Evolutionary conservation across 345 rosid species (phyloP).

Genomic region (Melastoma malabathricum): DNA sequence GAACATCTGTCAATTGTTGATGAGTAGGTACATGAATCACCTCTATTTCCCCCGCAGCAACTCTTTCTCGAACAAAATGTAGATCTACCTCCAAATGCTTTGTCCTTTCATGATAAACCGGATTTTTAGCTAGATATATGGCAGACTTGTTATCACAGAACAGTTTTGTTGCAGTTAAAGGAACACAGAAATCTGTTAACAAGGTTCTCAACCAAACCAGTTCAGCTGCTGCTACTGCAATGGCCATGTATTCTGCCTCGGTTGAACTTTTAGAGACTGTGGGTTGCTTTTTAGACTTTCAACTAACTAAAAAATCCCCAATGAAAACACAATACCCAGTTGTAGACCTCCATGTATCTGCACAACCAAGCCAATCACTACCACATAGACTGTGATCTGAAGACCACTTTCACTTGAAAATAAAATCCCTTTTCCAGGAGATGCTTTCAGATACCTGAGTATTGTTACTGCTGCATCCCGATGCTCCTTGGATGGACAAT

Average conservation of each 20-base stretch:
- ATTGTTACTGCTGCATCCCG: background rate
- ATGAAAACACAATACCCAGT: no score
- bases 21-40: background rate
- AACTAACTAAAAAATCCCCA: no score
- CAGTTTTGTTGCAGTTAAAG: no score
- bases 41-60: background rate
- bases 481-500: background rate
- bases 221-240: background rate
- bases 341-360: background rate
- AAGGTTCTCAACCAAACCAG: background rate
- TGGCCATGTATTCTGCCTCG: no score
- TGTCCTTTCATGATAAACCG: background rate
- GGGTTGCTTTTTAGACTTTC: no score
- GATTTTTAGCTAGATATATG: background rate
- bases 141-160: background rate
- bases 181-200: background rate
- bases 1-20: background rate
- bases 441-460: background rate
- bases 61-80: background rate
- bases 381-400: background rate
- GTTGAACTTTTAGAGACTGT: no score
- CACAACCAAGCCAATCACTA: background rate
- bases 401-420: background rate
- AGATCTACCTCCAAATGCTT: background rate
- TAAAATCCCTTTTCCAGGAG: background rate